Conservation (phyloP, 345 rosid species). For the Angophora floribunda region DNA sequence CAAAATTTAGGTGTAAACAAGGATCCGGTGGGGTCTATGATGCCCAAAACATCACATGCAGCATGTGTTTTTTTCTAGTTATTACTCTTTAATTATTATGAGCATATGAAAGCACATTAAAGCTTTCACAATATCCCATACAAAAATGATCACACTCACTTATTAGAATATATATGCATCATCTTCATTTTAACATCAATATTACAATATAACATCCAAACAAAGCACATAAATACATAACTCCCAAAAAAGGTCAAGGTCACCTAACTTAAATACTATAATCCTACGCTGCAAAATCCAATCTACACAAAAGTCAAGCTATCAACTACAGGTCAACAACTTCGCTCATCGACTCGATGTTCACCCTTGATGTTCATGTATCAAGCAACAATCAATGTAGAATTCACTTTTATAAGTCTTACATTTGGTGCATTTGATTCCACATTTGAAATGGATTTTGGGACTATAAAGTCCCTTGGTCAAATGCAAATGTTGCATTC, state of each 20-base stretch:
- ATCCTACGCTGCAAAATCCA: neutral
- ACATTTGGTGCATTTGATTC: neutral
- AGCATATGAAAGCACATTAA: neutral
- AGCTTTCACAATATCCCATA: neutral
- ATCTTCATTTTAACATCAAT: neutral
- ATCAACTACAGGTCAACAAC: accelerated
- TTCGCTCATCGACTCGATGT: neutral
- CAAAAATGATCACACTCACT: neutral
- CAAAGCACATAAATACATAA: no score
- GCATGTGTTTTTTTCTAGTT: neutral
- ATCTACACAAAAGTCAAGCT: neutral
- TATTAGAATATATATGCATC: no score
- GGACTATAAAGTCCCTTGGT: no score
- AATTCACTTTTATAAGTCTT: neutral
- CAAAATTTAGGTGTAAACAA: no score
- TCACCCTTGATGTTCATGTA: neutral
- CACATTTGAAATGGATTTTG: no score
- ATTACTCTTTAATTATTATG: neutral
- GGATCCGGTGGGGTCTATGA: accelerated
- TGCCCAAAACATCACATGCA: neutral
- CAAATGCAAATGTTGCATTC: no score
- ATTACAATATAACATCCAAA: neutral
- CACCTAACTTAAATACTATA: no score
- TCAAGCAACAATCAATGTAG: neutral
- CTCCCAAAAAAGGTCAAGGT: no score